Conservation (phyloP, 164 flowering plant genomes). For the Piper longum region DNA sequence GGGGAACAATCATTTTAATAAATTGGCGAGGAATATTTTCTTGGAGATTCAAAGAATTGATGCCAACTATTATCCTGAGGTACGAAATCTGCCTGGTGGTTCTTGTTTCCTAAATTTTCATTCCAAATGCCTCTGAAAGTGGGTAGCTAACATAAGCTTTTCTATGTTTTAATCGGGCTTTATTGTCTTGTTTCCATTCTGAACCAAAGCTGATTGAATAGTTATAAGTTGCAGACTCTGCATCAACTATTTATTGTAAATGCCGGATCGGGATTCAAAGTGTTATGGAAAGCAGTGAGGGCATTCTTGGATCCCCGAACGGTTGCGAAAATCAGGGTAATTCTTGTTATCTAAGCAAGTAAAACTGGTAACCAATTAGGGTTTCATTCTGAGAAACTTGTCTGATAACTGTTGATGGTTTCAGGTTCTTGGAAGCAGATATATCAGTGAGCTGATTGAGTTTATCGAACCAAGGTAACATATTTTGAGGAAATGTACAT, state of each 20-base stretch:
- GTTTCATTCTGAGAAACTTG: background rate
- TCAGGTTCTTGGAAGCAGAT: conserved; percentile 56
- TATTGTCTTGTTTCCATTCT: no score
- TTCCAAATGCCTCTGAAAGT: background rate
- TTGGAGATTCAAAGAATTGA: conserved; percentile 59
- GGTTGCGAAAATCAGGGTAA: conserved; percentile 42
- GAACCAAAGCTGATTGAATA: no score
- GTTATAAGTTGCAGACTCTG: conserved; percentile 41
- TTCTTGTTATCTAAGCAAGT: background rate
- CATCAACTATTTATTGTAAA: conserved; percentile 48
- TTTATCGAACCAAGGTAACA: conserved; percentile 47
- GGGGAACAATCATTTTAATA: conserved; percentile 52
- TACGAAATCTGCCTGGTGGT: conserved; percentile 10
- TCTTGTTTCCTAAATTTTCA: background rate
- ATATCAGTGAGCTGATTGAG: conserved; percentile 26
- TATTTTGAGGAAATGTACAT: background rate
- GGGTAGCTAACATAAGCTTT: background rate
- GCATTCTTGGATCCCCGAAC: conserved; percentile 54
- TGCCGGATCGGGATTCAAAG: conserved; percentile 65
- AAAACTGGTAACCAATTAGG: background rate
- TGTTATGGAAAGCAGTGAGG: conserved; percentile 48
- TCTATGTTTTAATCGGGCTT: background rate
- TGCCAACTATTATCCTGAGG: conserved; percentile 71
- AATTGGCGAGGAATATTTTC: conserved; percentile 49
- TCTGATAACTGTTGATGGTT: conserved; percentile 1